A percentile compares a stretch with the other conserved stretches of the same genome.
phyloP scores from a whole-genome alignment of 345 rosid genomes.

The Aethionema arabicum region DNA sequence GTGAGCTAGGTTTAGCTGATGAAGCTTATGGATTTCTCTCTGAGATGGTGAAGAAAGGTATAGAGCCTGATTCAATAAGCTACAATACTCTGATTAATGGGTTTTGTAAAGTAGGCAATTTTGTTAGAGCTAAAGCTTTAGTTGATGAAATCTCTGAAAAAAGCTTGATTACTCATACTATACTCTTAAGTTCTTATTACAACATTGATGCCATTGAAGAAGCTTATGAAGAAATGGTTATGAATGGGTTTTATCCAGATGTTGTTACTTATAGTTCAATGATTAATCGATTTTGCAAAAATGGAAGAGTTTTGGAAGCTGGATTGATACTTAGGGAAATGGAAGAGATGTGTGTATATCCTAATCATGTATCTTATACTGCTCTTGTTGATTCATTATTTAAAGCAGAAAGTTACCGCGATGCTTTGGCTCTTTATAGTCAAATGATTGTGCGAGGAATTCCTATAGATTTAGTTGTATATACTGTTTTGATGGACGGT shows the following conservation, averaged over 20 bases:
- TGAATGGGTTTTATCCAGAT: slow-evolving; percentile 61
- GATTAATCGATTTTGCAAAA: slow-evolving; percentile 67
- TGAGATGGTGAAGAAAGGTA: slow-evolving; percentile 68
- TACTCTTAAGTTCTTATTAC: slow-evolving; percentile 62
- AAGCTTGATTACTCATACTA: slow-evolving; percentile 65
- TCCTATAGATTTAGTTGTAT: slow-evolving; percentile 68
- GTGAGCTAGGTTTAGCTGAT: slow-evolving; percentile 55
- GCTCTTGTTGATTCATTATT: slow-evolving; percentile 65
- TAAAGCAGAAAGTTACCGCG: slow-evolving; percentile 50
- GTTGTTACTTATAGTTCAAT: slow-evolving; percentile 76
- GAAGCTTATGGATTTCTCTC: slow-evolving; percentile 66
- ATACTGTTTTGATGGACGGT: slow-evolving; percentile 75
- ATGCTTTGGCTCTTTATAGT: slow-evolving; percentile 65
- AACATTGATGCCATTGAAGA: slow-evolving; percentile 57
- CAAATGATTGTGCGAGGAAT: slow-evolving; percentile 79
- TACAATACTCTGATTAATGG: slow-evolving; percentile 78
- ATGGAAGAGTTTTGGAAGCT: slow-evolving; percentile 59
- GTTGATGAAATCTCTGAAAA: slow-evolving; percentile 56
- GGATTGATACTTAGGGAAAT: slow-evolving; percentile 59
- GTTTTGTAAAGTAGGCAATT: slow-evolving; percentile 65
- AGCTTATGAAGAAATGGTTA: slow-evolving; percentile 66
- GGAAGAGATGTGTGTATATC: slow-evolving; percentile 63
- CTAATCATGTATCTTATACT: slow-evolving; percentile 68
- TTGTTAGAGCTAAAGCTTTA: slow-evolving; percentile 55
- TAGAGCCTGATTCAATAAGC: slow-evolving; percentile 56